These are phyloP conservation scores for Lactifluus pinguis DNA, from an alignment of 768 basidiomycete genomes.

Conservation along the genomic window DNA sequence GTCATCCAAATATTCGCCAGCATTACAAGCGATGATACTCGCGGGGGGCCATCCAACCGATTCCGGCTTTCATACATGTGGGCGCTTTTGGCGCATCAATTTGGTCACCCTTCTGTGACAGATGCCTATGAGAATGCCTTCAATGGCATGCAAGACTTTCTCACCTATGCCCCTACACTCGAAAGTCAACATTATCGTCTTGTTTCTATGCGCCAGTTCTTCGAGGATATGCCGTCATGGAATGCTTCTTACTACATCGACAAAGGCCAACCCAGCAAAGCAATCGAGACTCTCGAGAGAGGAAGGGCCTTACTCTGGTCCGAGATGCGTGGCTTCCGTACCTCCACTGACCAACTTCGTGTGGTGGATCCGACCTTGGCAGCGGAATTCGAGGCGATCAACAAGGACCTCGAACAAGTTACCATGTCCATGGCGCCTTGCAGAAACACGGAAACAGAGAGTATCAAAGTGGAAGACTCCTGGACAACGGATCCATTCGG, in stretches of 20 bases:
- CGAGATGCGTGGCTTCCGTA: no score
- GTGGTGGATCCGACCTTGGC: background rate
- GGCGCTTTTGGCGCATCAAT: background rate
- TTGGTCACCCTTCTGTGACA: background rate
- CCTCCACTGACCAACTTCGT: no score
- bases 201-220: no score
- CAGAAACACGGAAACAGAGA: background rate
- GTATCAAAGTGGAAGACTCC: background rate
- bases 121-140: background rate
- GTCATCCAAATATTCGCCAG: background rate
- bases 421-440: background rate
- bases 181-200: no score
- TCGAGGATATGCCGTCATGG: no score
- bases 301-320: no score
- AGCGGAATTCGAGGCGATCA: background rate
- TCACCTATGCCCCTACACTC: background rate
- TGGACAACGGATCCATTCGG: background rate
- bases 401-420: background rate
- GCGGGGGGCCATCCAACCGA: background rate
- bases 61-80: background rate
- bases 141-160: background rate
- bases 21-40: background rate
- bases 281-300: no score
- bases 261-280: no score
- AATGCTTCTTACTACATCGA: no score